Percentiles rank a stretch among this genome's conserved stretches.
Conservation (phyloP, 768 basidiomycete genomes). For the Mycena sanguinolenta region DNA sequence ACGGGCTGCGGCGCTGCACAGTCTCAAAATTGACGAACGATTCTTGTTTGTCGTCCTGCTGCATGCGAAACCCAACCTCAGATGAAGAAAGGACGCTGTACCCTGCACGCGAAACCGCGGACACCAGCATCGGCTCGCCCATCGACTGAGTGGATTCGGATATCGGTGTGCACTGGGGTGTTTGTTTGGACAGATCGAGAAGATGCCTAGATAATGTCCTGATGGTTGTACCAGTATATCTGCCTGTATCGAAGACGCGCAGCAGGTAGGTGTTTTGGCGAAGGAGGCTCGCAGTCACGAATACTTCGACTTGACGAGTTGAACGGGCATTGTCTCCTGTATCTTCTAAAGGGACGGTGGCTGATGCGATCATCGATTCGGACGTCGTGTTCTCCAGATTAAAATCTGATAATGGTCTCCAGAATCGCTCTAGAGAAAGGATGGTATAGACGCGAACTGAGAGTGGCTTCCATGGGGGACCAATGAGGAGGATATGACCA, state of each 20-base stretch:
- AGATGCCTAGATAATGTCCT: background rate
- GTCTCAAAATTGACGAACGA: background rate
- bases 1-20: background rate
- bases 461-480: too few relatives aligned
- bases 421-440: background rate
- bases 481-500: background rate
- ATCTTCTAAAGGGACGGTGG: background rate
- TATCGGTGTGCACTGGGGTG: background rate
- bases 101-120: background rate
- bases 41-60: background rate
- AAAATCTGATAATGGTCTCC: background rate
- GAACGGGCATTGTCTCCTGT: too few relatives aligned
- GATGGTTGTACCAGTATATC: too few relatives aligned
- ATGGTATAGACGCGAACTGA: background rate
- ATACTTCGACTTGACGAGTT: background rate
- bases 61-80: background rate
- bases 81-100: background rate
- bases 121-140: background rate
- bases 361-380: background rate
- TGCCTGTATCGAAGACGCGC: too few relatives aligned
- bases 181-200: background rate
- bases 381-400: background rate
- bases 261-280: background rate
- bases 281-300: background rate
- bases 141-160: background rate